Evolutionary conservation across 2,329 filamentous ascomycete genomes (phyloP).

Genomic region (Leptographium flavum): DNA sequence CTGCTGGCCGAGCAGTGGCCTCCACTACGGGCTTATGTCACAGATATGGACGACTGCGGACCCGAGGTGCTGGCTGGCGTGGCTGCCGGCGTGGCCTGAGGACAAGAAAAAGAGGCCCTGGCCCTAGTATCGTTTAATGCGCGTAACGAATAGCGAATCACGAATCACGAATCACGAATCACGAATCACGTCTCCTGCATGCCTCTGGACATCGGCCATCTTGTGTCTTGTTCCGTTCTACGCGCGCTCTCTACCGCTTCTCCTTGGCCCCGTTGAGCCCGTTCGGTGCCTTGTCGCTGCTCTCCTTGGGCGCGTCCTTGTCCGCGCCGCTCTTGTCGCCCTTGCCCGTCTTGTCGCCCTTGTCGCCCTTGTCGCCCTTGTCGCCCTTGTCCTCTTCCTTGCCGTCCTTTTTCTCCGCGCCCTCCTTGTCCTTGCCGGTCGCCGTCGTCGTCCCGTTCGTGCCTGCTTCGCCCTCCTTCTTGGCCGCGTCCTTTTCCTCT

Average conservation of each 20-base stretch:
- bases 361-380: constrained; percentile 37
- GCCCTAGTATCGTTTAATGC: no score
- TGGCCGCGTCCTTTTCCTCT: constrained; percentile 80
- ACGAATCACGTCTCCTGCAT: no score
- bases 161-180: no score
- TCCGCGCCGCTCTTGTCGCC: constrained; percentile 42
- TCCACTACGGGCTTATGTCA: constrained; percentile 39
- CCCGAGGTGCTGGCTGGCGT: constrained; percentile 60
- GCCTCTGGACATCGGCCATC: no score
- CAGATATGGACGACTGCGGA: constrained; percentile 14
- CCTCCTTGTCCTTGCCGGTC: constrained; percentile 35
- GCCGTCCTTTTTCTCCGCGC: constrained; percentile 23
- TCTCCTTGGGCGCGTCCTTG: no score
- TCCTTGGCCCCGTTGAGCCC: no score
- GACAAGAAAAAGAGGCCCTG: background rate
- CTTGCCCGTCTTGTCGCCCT: constrained; percentile 29
- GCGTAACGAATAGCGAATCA: no score
- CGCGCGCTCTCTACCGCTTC: no score
- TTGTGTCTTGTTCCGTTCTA: no score
- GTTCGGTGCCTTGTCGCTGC: no score
- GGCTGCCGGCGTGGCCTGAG: constrained; percentile 26
- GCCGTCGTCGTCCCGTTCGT: constrained; percentile 31
- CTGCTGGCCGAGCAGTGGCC: constrained; percentile 55
- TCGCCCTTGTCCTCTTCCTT: constrained; percentile 30
- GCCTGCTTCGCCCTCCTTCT: constrained; percentile 57